Base-by-base conservation (phyloP, 2,329 filamentous ascomycete species). In the Colletotrichum sp. region DNA sequence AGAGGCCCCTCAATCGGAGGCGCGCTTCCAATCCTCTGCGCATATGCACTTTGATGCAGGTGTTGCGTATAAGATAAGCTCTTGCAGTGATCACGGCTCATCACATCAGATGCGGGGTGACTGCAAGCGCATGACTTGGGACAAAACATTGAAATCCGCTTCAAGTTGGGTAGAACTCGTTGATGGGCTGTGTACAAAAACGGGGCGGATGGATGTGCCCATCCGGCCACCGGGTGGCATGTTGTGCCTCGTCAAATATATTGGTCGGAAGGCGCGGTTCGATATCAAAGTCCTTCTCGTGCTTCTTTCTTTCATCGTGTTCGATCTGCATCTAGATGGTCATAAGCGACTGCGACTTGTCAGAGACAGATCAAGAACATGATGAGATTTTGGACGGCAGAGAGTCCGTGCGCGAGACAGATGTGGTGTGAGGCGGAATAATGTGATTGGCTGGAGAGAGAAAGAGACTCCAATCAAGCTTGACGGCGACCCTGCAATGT, bases 281-380 rank as follows among this genome's bases (percentile, higher is more conserved):
- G 24, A 15, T 21, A 26, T 34, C 32, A 28, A 44, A 32, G 6
- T 34, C 10, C 18, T 7, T 7, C 18, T 39, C 24, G 24, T 30
- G 13, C 55, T 13, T 63, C 32, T 30, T 34, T 16, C 32, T 59
- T 59, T 12, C 21, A 15, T 30, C 62, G 28, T 24, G 59, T 65
- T 73, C 63, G 59, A 76, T 76, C 39, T 72, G 63, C 39, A 34
- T 76, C 63, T 68, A 57, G n/a, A 52, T 63, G 26, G 39, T 64
- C 63, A 59, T 39, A 76, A 66, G 15, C 55, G 69, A 76, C 68
- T 55, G 36, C 24, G 34, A 62, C 68, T 68, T 67, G 63, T 72
- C 30, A 32, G 63, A 68, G 68, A 28, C 36, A 26, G 63, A 63
- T 72, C 39, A 63, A 72, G 39, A 68, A 60, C 26, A 55, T 39